Percentiles rank a stretch among this genome's conserved stretches.
Evolutionary conservation across 805 yeast species (phyloP).

Genomic region (Cyberlindnera suaveolens): DNA sequence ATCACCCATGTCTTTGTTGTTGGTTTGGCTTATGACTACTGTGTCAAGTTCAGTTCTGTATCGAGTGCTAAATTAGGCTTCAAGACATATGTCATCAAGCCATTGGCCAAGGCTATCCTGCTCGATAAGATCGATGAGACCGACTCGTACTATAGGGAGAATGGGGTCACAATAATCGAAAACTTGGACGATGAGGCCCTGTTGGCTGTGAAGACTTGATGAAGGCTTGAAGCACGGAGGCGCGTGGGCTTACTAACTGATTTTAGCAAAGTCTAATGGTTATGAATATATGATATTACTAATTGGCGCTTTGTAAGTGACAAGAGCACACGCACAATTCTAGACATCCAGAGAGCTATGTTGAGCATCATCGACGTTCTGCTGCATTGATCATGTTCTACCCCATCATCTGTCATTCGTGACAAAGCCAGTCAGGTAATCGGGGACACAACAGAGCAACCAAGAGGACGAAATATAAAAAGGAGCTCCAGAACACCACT

Average conservation of each 20-base stretch:
- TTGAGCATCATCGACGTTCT: too few relatives aligned
- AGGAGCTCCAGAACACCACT: too few relatives aligned
- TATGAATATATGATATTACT: not conserved
- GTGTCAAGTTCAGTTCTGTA: constrained; percentile 73
- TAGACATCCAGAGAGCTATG: too few relatives aligned
- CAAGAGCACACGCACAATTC: too few relatives aligned
- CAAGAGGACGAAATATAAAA: too few relatives aligned
- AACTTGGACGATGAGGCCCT: constrained; percentile 6
- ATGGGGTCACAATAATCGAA: constrained; percentile 28
- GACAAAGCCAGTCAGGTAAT: not conserved
- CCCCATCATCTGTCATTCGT: not conserved
- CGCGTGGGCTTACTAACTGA: too few relatives aligned
- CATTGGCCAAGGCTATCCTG: constrained; percentile 51
- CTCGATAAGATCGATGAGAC: constrained; percentile 34
- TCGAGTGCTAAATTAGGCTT: constrained; percentile 63
- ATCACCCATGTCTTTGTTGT: constrained; percentile 64
- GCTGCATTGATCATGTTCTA: too few relatives aligned
- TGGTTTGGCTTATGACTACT: constrained; percentile 83
- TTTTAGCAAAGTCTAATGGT: not conserved
- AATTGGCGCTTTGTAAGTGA: too few relatives aligned
- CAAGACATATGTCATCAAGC: constrained; percentile 52
- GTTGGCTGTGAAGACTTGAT: not conserved
- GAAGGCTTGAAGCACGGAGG: not conserved
- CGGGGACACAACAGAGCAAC: too few relatives aligned
- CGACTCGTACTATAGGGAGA: constrained; percentile 27